These are phyloP conservation scores for Fragaria nilgerrensis DNA, from an alignment of 306 rosid genomes.

Conservation along the genomic window DNA sequence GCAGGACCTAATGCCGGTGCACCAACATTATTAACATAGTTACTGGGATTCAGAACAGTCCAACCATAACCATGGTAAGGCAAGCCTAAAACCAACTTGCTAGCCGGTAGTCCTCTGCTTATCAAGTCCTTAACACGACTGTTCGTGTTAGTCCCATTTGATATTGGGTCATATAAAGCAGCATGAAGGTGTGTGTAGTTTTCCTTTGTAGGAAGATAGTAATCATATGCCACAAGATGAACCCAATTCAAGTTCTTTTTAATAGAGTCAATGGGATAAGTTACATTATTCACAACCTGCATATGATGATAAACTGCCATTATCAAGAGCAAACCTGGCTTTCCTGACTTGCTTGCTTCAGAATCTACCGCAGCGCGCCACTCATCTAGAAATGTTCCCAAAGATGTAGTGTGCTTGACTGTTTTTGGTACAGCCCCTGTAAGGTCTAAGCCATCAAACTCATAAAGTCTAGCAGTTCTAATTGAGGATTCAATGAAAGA, in stretches of 20 bases:
- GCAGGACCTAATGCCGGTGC: slow-evolving; percentile 25
- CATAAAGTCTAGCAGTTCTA: slow-evolving; percentile 25
- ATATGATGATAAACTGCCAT: neutral
- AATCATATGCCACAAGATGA: slow-evolving; percentile 18
- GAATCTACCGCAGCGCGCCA: slow-evolving; percentile 24
- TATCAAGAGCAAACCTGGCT: slow-evolving; percentile 8
- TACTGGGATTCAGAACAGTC: slow-evolving; percentile 24
- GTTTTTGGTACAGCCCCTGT: slow-evolving; percentile 16
- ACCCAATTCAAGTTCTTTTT: slow-evolving; percentile 32
- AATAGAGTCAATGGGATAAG: slow-evolving; percentile 21
- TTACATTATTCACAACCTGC: slow-evolving; percentile 15
- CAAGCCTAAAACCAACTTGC: slow-evolving; percentile 33
- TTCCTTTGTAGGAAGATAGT: slow-evolving; percentile 19
- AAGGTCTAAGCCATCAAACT: slow-evolving; percentile 33
- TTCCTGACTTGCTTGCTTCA: slow-evolving; percentile 17
- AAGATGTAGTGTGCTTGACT: slow-evolving; percentile 1
- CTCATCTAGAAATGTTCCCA: slow-evolving; percentile 26
- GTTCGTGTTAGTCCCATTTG: slow-evolving; percentile 22
- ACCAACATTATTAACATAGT: slow-evolving; percentile 3
- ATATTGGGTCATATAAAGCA: slow-evolving; percentile 23
- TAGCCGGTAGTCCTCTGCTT: slow-evolving; percentile 15
- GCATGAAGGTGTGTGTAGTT: slow-evolving; percentile 25
- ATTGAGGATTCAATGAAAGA: slow-evolving; percentile 34
- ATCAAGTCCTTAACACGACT: slow-evolving; percentile 18
- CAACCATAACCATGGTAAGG: slow-evolving; percentile 36